Base-by-base conservation (phyloP, 2,329 filamentous ascomycete genomes). In the Fusarium camptoceras region DNA sequence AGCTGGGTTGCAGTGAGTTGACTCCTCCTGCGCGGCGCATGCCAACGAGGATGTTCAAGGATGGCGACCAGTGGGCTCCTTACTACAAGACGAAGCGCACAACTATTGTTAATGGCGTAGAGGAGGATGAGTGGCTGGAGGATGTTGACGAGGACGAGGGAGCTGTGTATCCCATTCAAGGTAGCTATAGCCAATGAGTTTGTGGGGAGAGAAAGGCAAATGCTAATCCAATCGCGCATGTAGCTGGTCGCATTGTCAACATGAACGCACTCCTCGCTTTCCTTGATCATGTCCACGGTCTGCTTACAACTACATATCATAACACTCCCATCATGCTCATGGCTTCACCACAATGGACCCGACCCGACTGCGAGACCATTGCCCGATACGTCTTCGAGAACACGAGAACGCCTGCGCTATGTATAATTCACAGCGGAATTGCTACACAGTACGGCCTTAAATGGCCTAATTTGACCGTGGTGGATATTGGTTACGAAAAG, bases 331-430 rank as follows among this genome's bases (percentile, higher is more conserved):
- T 99, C 70, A 87, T 98, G 79, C 88, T 99, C 68, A 92, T 98
- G 80, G 88, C 92, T 10, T 93, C 97, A 73, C 94, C 96, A 6
- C 91, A 91, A 73, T 99, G 96, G 95, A 94, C 94, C 6, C 89
- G 92, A 11, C 91, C 92, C 67, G 94, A 98, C 79, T 91, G 91
- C 78, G 95, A 98, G 81, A 88, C 88, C 41, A 91, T 99, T 71
- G 92, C 94, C 16, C 93, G 96, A 68, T 99, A 97, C 83, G 89
- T 98, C 70, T 99, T 99, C 76, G 96, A 99, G 81, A 97, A 96
- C 81, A 97, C 97, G 78, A 96, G 95, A 83, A 96, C 94, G 0
- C 96, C 96, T 0, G 94, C 93, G 0, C 92, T 99, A 54, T 94
- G 92, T 74, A 86, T 98, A 68, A 91, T 99, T 83, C 93, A 98